These are phyloP conservation scores for Aspergillus jensenii DNA, from an alignment of 2,329 filamentous ascomycete species.

Conservation along the genomic window DNA sequence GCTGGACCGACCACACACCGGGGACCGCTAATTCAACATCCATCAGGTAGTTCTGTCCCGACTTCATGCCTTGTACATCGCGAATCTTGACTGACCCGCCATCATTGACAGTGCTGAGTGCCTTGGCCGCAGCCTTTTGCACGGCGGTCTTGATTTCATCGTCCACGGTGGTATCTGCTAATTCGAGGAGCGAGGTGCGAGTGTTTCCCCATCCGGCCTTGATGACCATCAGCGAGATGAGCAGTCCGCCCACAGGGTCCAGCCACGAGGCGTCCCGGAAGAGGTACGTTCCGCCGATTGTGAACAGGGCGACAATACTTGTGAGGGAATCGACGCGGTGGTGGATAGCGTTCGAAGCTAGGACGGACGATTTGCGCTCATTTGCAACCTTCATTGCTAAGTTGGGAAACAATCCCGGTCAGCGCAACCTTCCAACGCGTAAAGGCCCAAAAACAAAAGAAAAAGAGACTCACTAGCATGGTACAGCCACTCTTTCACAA, in stretches of 20 bases:
- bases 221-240: constrained; percentile 92
- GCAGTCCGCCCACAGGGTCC: constrained; percentile 86
- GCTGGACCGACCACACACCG: constrained; percentile 70
- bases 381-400: constrained; percentile 93
- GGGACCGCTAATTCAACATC: constrained; percentile 86
- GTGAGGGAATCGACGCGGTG: constrained; percentile 96
- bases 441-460: background rate
- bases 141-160: constrained; percentile 75
- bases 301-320: constrained; percentile 85
- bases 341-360: constrained; percentile 94
- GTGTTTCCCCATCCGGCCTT: constrained; percentile 88
- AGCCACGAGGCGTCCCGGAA: constrained; percentile 85
- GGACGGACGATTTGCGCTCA: constrained; percentile 90
- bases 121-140: constrained; percentile 62
- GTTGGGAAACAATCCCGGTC: background rate
- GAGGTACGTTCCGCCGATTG: constrained; percentile 86
- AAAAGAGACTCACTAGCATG: constrained; percentile 76
- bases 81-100: constrained; percentile 67
- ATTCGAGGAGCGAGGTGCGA: constrained; percentile 74
- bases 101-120: constrained; percentile 55
- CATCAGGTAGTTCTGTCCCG: constrained; percentile 92
- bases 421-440: background rate
- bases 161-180: constrained; percentile 89
- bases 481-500: constrained; percentile 96
- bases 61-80: constrained; percentile 86